Base-by-base conservation (phyloP, 2,329 filamentous ascomycete species). In the Fusarium napiforme region DNA sequence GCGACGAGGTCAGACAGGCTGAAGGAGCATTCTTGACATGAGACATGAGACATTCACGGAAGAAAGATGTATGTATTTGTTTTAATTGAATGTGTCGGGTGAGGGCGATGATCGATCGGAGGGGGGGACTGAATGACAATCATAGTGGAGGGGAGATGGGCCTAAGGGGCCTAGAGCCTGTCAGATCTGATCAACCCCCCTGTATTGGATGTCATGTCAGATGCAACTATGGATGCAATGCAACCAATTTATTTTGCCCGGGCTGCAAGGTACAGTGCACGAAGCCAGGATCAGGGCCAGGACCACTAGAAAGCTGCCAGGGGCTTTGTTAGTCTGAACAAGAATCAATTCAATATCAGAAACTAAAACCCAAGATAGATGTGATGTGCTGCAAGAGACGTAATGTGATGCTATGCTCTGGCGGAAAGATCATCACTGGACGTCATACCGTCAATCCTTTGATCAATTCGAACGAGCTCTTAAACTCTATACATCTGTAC, bases 21-120 rank as follows among this genome's bases (percentile, higher is more conserved):
- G 43, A 57, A 39, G 42, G 58, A 62, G 42, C 71, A 73, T 73
- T 73, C 70, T 73, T 73, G n/a, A 62, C n/a, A 40, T 67, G 60
- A 73, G 70, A 73, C 15, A 45, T 71, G 57, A 73, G 70, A 73
- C 70, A 71, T 57, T 30, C 9, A 34, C 46, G 30, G 56, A 45
- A 28, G 42, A 43, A 47, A 52, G 34, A 59, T 47, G 60, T 15
- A 61, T 46, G 34, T 9, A 18, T 18, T 61, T 59, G 46, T 59
- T 40, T 53, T 61, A 46, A 61, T 70, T 65, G 69, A 64, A 56
- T 64, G 28, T n/a, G 36, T 40, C 34, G 28, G 40, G 19, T 46
- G 58, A 63, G 49, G 42, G 49, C 47, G 36, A 47, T 46, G 65
- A 63, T 34, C 58, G 58, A 73, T 70, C 70, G 55, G 55, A 53